Base-by-base conservation (phyloP, 495 filamentous ascomycete genomes). In the Aspergillus indologenus region DNA sequence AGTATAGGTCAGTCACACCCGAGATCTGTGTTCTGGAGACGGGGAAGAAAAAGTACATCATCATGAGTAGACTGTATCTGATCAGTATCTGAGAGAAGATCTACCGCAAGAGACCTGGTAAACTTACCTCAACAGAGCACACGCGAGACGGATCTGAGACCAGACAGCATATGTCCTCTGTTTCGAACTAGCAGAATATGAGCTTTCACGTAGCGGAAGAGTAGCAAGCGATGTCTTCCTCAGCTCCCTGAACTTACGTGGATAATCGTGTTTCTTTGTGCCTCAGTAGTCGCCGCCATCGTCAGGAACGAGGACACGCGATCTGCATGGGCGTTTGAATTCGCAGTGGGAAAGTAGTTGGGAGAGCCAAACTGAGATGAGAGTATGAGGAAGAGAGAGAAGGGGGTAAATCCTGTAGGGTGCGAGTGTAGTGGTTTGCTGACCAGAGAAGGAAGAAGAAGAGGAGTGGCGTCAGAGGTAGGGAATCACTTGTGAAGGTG, bases 141-240 rank as follows among this genome's bases (percentile, higher is more conserved):
- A 75, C 18, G 45, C 70, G 45, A 44, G 63, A 54, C 18, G 65
- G 60, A 51, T 72, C 64, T 11, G 59, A 62, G 52, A 67, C 68
- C 20, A 75, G 56, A 53, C 57, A 58, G 54, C 68, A 70, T 2
- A 50, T 40, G 60, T 75, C 72, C 29, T 65, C 63, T 21, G 45
- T 14, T 49, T 65, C 63, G 47, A 75, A 67, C 56, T 62, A 29
- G 19, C 14, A 2, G 46, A 22, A n/a, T 45, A n/a, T 45, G 17
- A 47, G 54, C 31, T 54, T 43, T 45, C 40, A 22, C 15, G 3
- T 21, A 34, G 23, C 17, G 42, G 0, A 14, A 4, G 44, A 22
- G 21, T 45, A 23, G 23, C 49, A 5, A 14, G 31, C 6, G 31
- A 23, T 20, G 49, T 47, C 42, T 26, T n/a, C 1, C 3, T 1